Conservation (phyloP, 768 basidiomycete species). For the Phylloporus arenicola region DNA sequence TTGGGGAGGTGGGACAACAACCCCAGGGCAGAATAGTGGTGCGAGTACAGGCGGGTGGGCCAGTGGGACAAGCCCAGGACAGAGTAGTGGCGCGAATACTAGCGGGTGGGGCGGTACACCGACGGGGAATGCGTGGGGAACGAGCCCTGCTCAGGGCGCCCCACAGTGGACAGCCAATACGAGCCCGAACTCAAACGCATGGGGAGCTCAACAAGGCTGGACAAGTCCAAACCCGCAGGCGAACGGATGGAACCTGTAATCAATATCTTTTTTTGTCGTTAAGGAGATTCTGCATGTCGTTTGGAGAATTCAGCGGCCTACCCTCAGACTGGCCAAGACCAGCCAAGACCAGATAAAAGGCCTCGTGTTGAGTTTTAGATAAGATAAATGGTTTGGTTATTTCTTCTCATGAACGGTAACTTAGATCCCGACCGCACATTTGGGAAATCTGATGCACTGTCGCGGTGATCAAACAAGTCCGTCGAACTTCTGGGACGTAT, state of each 20-base stretch:
- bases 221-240: constrained; percentile 44
- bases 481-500: background rate
- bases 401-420: background rate
- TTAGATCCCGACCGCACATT: background rate
- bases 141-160: constrained; percentile 29
- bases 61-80: constrained; percentile 22
- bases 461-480: background rate
- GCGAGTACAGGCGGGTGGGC: constrained; percentile 24
- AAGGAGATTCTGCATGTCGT: background rate
- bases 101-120: constrained; percentile 24
- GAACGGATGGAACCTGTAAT: constrained; percentile 49
- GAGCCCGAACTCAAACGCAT: constrained; percentile 25
- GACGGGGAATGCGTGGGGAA: constrained; percentile 26
- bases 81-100: constrained; percentile 17
- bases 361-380: background rate
- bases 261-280: background rate
- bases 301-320: background rate
- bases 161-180: constrained; percentile 16
- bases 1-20: constrained; percentile 19
- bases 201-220: constrained; percentile 42
- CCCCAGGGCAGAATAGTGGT: constrained; percentile 21
- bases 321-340: background rate
- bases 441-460: background rate
- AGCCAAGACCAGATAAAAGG: background rate
- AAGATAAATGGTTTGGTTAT: background rate